These are phyloP conservation scores for Podospora pseudoanserina DNA, from an alignment of 495 filamentous ascomycete genomes.

Conservation along the genomic window DNA sequence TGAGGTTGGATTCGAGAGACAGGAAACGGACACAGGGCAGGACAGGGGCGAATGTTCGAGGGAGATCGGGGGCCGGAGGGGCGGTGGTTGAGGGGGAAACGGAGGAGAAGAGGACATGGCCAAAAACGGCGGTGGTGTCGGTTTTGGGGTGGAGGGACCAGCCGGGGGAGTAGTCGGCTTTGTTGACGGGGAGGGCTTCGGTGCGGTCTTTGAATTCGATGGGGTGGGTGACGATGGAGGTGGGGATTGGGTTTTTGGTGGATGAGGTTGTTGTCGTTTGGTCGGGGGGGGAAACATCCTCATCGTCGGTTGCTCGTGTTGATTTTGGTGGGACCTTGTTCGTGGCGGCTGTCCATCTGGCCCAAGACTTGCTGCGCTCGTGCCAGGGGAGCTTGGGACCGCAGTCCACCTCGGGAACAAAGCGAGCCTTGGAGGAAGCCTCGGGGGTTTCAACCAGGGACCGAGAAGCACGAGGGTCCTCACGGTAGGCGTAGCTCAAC, in stretches of 20 bases:
- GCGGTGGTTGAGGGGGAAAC: not conserved
- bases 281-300: not conserved
- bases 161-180: not conserved
- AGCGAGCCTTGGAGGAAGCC: constrained; percentile 19
- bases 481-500: constrained; percentile 35
- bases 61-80: constrained; percentile 9
- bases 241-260: constrained; percentile 11
- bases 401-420: constrained; percentile 25
- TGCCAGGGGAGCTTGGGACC: constrained; percentile 42
- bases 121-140: constrained; percentile 40
- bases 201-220: constrained; percentile 8
- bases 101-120: constrained; percentile 39
- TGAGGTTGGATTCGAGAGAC: constrained; percentile 20
- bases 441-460: constrained; percentile 15
- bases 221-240: constrained; percentile 15
- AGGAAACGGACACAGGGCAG: constrained; percentile 25
- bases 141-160: constrained; percentile 31
- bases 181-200: not conserved
- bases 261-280: not conserved
- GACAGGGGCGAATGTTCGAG: constrained; percentile 27
- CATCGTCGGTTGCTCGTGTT: too few species aligned
- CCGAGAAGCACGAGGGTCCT: constrained; percentile 23
- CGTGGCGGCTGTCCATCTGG: constrained; percentile 30
- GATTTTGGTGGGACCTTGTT: too few species aligned
- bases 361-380: constrained; percentile 40